phyloP scores from a whole-genome alignment of 2,329 filamentous ascomycete species.

The Colletotrichum abscissum region DNA sequence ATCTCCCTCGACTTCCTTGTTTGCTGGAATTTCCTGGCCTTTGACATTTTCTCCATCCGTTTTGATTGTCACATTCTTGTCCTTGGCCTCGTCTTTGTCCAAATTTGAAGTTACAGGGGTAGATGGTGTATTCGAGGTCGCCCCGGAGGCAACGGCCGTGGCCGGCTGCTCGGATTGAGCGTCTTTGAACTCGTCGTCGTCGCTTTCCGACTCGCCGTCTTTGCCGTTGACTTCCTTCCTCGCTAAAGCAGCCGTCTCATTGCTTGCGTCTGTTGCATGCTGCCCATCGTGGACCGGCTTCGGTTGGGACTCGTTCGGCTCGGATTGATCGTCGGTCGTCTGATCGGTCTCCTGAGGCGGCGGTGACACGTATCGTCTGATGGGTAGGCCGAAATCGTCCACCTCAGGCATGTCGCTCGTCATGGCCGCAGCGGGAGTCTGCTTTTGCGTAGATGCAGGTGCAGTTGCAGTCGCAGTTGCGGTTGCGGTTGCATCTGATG shows the following conservation, averaged over 20 bases:
- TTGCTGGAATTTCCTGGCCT: not conserved
- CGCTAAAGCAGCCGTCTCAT: slow-evolving; percentile 28
- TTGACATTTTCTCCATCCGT: slow-evolving; percentile 17
- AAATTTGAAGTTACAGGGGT: slow-evolving; percentile 25
- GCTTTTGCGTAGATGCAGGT: slow-evolving; percentile 42
- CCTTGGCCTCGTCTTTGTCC: slow-evolving; percentile 16
- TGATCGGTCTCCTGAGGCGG: slow-evolving; percentile 30
- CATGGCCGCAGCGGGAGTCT: slow-evolving; percentile 41
- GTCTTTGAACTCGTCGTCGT: slow-evolving; percentile 43
- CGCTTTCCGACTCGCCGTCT: slow-evolving; percentile 40
- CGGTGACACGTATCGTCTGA: slow-evolving; percentile 60
- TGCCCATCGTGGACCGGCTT: slow-evolving; percentile 18
- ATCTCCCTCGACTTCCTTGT: not conserved
- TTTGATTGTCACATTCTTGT: not conserved
- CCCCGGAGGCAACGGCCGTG: slow-evolving; percentile 20
- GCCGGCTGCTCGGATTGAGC: slow-evolving; percentile 37
- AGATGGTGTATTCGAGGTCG: slow-evolving; percentile 24
- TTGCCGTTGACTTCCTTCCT: slow-evolving; percentile 17
- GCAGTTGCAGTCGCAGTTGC: slow-evolving; percentile 34
- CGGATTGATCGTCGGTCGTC: slow-evolving; percentile 16
- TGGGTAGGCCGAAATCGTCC: slow-evolving; percentile 79
- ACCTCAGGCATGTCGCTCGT: slow-evolving; percentile 57
- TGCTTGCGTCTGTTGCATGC: slow-evolving; percentile 6
- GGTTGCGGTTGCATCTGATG: slow-evolving; percentile 41
- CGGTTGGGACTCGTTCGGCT: slow-evolving; percentile 6